Evolutionary conservation across 176 grass and related monocot genomes (phyloP).

Genomic region (Melocanna baccifera): DNA sequence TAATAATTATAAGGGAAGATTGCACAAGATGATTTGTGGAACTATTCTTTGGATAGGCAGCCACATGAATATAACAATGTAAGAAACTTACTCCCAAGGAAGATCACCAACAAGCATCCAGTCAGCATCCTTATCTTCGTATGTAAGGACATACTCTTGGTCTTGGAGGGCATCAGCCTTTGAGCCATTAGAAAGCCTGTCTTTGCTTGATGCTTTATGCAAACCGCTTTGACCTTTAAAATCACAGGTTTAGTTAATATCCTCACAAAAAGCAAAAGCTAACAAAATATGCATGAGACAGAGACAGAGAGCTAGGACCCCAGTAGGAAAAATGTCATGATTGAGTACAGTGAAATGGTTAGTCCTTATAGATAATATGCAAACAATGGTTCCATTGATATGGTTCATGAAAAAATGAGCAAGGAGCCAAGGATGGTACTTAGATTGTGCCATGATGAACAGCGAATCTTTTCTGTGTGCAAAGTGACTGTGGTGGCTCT

Average conservation of each 20-base stretch:
- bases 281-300: not conserved
- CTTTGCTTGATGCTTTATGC: constrained; percentile 35
- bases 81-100: constrained; percentile 67
- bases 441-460: not conserved
- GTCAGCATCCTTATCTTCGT: constrained; percentile 74
- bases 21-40: not conserved
- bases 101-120: constrained; percentile 87
- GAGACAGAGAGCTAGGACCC: not conserved
- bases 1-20: not conserved
- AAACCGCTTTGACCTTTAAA: constrained; percentile 51
- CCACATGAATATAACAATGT: not conserved
- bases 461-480: not conserved
- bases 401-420: not conserved
- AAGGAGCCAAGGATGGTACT: not conserved
- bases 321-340: no score
- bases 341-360: no score
- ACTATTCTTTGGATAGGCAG: not conserved
- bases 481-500: not conserved
- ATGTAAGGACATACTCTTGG: constrained; percentile 67
- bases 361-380: not conserved
- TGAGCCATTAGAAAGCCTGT: constrained; percentile 42
- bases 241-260: not conserved
- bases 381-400: not conserved
- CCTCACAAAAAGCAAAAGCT: not conserved
- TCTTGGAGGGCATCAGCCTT: constrained; percentile 60